Percentiles rank a stretch among this genome's conserved stretches.
phyloP scores from a whole-genome alignment of 2,329 filamentous ascomycete genomes.

The Beauveria rudraprayagi region DNA sequence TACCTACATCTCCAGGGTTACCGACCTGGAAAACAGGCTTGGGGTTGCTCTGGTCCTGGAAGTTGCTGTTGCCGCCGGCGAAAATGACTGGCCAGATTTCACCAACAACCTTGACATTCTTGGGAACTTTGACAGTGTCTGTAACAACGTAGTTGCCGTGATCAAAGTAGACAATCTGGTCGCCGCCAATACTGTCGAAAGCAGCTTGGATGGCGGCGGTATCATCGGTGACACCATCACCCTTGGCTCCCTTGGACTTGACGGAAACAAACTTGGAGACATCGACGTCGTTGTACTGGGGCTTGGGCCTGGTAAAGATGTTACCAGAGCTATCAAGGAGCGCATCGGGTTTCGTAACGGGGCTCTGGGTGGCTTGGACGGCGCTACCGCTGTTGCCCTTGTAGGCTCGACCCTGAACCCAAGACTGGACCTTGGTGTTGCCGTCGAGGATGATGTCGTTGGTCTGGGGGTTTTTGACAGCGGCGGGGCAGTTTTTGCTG shows the following conservation, averaged over 20 bases:
- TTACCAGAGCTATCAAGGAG: conserved; percentile 59
- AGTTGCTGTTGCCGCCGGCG: conserved; percentile 63
- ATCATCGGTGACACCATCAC: conserved; percentile 82
- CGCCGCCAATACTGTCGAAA: conserved; percentile 57
- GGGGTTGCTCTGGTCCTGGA: conserved; percentile 67
- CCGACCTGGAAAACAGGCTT: conserved; percentile 83
- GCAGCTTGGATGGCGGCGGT: conserved; percentile 75
- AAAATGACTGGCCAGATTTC: conserved; percentile 90
- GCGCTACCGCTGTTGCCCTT: conserved; percentile 38
- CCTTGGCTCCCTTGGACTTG: conserved; percentile 74
- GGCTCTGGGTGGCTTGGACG: conserved; percentile 49
- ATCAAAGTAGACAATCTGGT: conserved; percentile 66
- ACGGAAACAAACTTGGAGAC: conserved; percentile 72
- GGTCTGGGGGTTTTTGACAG: conserved; percentile 53
- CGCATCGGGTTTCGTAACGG: conserved; percentile 53
- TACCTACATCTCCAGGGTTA: conserved; percentile 64
- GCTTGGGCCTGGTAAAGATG: conserved; percentile 78
- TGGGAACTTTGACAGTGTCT: conserved; percentile 63
- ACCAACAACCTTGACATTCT: conserved; percentile 78
- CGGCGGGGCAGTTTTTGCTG: conserved; percentile 53
- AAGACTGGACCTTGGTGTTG: conserved; percentile 60
- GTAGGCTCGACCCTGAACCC: conserved; percentile 74
- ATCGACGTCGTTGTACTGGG: conserved; percentile 68
- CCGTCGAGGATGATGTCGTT: conserved; percentile 57
- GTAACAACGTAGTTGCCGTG: conserved; percentile 66